These are phyloP conservation scores for Kwoniella sp. DNA, from an alignment of 768 basidiomycete species.

Conservation along the genomic window DNA sequence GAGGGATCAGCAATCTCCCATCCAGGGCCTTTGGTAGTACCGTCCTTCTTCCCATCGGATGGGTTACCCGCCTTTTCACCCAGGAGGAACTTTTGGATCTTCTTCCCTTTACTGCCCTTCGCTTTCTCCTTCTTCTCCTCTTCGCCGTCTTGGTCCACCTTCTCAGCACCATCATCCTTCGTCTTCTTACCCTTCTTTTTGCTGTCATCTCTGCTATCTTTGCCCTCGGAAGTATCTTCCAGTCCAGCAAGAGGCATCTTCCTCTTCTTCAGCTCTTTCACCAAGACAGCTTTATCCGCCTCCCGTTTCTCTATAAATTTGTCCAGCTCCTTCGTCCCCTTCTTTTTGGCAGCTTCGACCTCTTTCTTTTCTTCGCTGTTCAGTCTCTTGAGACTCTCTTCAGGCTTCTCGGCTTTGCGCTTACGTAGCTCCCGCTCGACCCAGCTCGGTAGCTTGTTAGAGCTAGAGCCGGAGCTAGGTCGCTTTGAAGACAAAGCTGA, in stretches of 20 bases:
- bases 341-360: constrained; percentile 8
- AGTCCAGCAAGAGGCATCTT: constrained; percentile 9
- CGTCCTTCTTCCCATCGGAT: not conserved
- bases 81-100: not conserved
- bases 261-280: constrained; percentile 18
- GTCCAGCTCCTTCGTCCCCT: constrained; percentile 9
- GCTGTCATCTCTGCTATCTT: not conserved
- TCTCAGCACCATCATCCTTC: constrained; percentile 4
- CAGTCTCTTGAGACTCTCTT: constrained; percentile 9
- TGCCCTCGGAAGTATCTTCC: constrained; percentile 1
- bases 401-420: constrained; percentile 20
- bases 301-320: constrained; percentile 20
- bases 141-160: not conserved
- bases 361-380: constrained; percentile 20
- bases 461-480: not conserved
- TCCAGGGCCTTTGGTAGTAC: not conserved
- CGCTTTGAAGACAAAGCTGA: constrained; percentile 3
- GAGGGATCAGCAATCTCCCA: constrained; percentile 24
- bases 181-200: constrained; percentile 4
- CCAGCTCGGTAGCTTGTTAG: constrained; percentile 14
- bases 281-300: constrained; percentile 10
- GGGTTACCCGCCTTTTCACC: constrained; percentile 5
- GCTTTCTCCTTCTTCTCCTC: constrained; percentile 2
- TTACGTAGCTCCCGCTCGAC: constrained; percentile 21
- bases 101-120: constrained; percentile 4